Base-by-base conservation (phyloP, 352 stramenopile genomes). In the Globisporangium nodosum region DNA sequence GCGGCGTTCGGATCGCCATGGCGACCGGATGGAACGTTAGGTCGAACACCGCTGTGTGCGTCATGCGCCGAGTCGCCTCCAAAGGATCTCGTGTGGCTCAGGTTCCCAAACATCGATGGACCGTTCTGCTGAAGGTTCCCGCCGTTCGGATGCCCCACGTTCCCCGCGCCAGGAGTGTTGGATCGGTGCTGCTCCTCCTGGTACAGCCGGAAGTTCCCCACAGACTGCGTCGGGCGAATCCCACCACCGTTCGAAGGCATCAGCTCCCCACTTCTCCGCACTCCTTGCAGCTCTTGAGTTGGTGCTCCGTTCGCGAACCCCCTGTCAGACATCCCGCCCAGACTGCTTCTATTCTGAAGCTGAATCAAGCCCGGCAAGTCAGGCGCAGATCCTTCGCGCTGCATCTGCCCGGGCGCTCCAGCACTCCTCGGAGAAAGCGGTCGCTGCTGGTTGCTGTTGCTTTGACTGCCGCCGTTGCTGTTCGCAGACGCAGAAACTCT, bases 181-280 rank as follows among this genome's bases (percentile, higher is more conserved):
- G 46, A 16, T 43, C 42, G 9, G 39, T 56, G 65, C 31, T 77
- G 70, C 3, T 88, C 78, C 4, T 87, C 70, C 61, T 85, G 70
- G 52, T 86, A 87, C 54, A 74, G 69, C 9, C 74, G 72, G n/a
- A 92, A 89, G 46, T 94, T 91, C 1, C 80, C 84, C 15, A 94
- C 76, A 3, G 84, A 94, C 39, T 81, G 66, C 7, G 76, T 73
- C 24, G 81, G 79, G 30, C 84, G 73, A 52, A 92, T 69, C 55
- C 74, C 64, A 56, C 49, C 50, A 21, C 67, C 49, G 54, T 58
- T 37, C 37, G 45, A 11, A 53, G 73, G 47, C 31, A 60, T 43
- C 3, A 55, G 59, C 46, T 77, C 65, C 33, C 48, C 58, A 11
- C 21, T 62, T 63, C 60, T 63, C 6, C 59, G 64, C 47, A 68